These are phyloP conservation scores for Polyrhizophydium stewartii DNA, from an alignment of 371 early-diverging fungal species.

Conservation along the genomic window DNA sequence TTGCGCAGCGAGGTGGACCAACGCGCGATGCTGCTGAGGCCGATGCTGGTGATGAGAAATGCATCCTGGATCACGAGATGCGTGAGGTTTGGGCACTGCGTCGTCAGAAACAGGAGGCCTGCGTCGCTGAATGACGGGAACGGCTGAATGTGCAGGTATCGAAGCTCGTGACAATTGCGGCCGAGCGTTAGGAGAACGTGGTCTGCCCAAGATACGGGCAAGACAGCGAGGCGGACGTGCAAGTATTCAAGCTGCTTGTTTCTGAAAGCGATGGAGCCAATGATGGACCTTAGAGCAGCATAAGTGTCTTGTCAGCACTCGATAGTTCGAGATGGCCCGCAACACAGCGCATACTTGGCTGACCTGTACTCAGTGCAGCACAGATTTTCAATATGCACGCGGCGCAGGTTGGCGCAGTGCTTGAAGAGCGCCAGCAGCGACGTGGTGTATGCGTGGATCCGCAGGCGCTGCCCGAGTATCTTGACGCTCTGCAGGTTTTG, in stretches of 20 bases:
- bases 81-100: not conserved
- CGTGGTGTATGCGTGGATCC: not conserved
- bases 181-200: not conserved
- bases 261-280: not conserved
- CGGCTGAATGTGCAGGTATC: not conserved
- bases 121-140: not conserved
- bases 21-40: too few relatives aligned
- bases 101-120: not conserved
- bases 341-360: not conserved
- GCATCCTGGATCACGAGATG: not conserved
- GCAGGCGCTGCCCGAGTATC: not conserved
- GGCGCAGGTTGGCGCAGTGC: not conserved
- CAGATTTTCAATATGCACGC: not conserved
- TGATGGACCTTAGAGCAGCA: too few relatives aligned
- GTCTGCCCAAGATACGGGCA: not conserved
- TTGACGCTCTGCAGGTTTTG: not conserved
- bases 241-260: not conserved
- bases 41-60: too few relatives aligned
- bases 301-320: too few relatives aligned
- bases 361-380: not conserved
- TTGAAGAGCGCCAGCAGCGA: not conserved
- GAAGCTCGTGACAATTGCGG: not conserved
- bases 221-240: not conserved
- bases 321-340: too few relatives aligned
- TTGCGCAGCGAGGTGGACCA: too few relatives aligned